phyloP scores from a whole-genome alignment of 768 basidiomycete genomes.

The Tylopilus sp. region DNA sequence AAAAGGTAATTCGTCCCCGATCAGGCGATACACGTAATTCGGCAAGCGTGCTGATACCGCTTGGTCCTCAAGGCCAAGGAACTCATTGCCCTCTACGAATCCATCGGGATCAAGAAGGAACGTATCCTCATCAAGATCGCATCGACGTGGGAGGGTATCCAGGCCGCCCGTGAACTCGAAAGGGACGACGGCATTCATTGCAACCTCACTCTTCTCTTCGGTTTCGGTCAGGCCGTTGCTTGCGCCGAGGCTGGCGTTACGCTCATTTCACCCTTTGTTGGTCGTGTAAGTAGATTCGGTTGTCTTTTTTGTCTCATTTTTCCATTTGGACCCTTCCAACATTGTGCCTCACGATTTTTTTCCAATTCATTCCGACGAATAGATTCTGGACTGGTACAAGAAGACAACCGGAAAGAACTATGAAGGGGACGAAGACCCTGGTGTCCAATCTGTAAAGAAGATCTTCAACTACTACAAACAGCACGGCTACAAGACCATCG shows the following conservation, averaged over 20 bases:
- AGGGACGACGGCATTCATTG: constrained; percentile 92
- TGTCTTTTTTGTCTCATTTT: constrained; percentile 13
- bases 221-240: constrained; percentile 97
- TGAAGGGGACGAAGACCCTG: constrained; percentile 90
- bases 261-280: constrained; percentile 98
- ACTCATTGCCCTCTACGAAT: constrained; percentile 92
- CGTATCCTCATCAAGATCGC: constrained; percentile 99
- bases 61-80: constrained; percentile 56
- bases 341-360: constrained; percentile 5
- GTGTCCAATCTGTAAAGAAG: constrained; percentile 91
- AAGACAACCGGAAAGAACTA: constrained; percentile 83
- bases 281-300: constrained; percentile 60
- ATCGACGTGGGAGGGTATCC: constrained; percentile 99
- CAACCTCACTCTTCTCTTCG: constrained; percentile 98
- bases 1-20: constrained; percentile 52
- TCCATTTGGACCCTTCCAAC: constrained; percentile 10
- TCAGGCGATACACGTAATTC: constrained; percentile 22
- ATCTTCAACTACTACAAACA: constrained; percentile 99
- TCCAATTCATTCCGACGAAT: constrained; percentile 10
- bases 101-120: constrained; percentile 90
- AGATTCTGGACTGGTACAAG: constrained; percentile 99
- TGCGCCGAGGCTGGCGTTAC: constrained; percentile 98
- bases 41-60: constrained; percentile 6
- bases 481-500: constrained; percentile 96
- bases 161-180: constrained; percentile 96